phyloP scores from a whole-genome alignment of 1,284 basidiomycete species.

The Somion occarium region DNA sequence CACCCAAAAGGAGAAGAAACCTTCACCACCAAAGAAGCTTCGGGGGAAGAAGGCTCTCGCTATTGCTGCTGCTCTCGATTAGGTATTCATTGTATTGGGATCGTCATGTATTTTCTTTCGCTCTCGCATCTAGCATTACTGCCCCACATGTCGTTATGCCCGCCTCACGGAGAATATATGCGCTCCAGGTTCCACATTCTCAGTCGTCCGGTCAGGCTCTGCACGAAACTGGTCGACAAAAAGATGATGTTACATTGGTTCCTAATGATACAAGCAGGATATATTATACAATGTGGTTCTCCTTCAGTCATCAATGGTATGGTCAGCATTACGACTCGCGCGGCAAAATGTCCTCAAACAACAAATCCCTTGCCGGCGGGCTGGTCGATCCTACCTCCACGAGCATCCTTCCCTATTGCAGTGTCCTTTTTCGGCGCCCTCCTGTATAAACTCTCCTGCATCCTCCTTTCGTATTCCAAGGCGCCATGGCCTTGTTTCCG shows the following conservation, averaged over 20 bases:
- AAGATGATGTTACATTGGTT: not conserved
- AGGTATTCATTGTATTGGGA: conserved; percentile 2
- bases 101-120: conserved; percentile 1
- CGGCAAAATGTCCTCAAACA: not conserved
- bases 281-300: no score
- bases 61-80: conserved; percentile 1
- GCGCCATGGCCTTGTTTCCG: conserved; percentile 37
- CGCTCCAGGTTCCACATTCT: not conserved
- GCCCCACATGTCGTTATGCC: conserved; percentile 5
- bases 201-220: not conserved
- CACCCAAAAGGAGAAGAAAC: conserved; percentile 72
- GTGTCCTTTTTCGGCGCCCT: conserved; percentile 49
- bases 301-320: no score
- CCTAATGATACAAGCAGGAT: not conserved
- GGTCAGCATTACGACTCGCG: not conserved
- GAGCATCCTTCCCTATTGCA: conserved; percentile 33
- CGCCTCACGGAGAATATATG: not conserved
- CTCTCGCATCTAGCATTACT: conserved; percentile 4
- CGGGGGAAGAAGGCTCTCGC: conserved; percentile 65
- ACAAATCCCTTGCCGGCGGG: conserved; percentile 42
- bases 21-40: conserved; percentile 64
- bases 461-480: conserved; percentile 45
- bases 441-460: conserved; percentile 40
- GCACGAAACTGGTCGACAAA: not conserved
- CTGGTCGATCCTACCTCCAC: conserved; percentile 52